Conservation (phyloP, 2,329 filamentous ascomycete genomes). For the Pyrenophora teres region DNA sequence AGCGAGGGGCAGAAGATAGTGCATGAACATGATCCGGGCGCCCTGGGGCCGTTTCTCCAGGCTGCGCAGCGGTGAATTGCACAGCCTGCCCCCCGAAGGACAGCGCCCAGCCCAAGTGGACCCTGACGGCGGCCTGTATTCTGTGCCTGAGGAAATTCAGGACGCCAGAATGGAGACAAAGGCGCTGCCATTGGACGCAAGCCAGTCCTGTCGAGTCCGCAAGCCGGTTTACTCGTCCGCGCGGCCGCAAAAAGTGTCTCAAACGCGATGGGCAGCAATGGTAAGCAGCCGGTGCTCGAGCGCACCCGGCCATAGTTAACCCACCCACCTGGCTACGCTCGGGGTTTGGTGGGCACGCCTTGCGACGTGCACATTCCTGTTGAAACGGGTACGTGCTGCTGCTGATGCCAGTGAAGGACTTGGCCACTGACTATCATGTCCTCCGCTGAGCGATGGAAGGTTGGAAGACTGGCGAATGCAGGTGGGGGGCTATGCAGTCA, state of each 20-base stretch:
- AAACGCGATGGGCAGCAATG: conserved; percentile 34
- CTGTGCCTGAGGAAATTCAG: conserved; percentile 26
- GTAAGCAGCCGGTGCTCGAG: conserved; percentile 20
- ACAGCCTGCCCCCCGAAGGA: conserved; percentile 35
- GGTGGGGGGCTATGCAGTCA: conserved; percentile 32
- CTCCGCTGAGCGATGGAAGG: conserved; percentile 1
- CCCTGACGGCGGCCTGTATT: conserved; percentile 33
- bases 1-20: conserved; percentile 25
- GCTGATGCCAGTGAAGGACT: conserved; percentile 3
- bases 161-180: conserved; percentile 5
- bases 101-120: conserved; percentile 24
- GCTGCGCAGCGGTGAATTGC: conserved; percentile 37
- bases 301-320: conserved; percentile 7
- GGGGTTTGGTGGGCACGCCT: not conserved
- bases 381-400: not conserved
- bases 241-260: conserved; percentile 25
- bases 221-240: conserved; percentile 10
- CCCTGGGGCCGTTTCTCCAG: conserved; percentile 27
- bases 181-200: conserved; percentile 14
- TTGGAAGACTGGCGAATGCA: conserved; percentile 11
- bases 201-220: conserved; percentile 10
- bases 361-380: conserved; percentile 1
- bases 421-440: conserved; percentile 3
- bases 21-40: conserved; percentile 31
- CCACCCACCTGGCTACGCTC: not conserved